These are phyloP conservation scores for Trifolium pratense DNA, from an alignment of 306 rosid genomes.

Conservation along the genomic window DNA sequence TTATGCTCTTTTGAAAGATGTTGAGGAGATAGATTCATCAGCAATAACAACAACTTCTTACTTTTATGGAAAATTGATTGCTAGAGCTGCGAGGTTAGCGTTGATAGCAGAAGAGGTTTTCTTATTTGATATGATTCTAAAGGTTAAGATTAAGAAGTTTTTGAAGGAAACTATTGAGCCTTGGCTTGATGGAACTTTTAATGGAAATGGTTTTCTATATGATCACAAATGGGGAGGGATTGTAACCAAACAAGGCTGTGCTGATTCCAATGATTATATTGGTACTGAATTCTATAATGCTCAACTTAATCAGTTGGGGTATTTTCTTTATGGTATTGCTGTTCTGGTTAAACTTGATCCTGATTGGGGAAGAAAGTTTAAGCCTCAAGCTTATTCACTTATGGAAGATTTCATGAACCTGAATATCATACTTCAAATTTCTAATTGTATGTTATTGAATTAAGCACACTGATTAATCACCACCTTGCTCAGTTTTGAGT, in stretches of 20 bases:
- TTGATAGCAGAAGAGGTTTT: background rate
- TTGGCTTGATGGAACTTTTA: background rate
- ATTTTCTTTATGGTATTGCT: background rate
- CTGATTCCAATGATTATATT: background rate
- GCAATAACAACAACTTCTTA: background rate
- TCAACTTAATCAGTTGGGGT: background rate
- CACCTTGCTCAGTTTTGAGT: too few species aligned
- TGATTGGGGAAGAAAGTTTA: background rate
- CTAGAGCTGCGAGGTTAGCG: background rate
- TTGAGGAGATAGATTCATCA: background rate
- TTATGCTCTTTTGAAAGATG: background rate
- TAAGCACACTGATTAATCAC: too few species aligned
- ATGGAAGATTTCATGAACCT: background rate
- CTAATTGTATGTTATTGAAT: too few species aligned
- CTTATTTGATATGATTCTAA: background rate
- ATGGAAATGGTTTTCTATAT: background rate
- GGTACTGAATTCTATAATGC: background rate
- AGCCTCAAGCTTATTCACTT: background rate
- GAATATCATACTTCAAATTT: too few species aligned
- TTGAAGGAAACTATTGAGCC: conserved; percentile 2
- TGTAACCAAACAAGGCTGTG: background rate
- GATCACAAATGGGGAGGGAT: background rate
- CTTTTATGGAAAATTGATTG: background rate
- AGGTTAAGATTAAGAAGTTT: background rate
- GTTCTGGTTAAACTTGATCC: background rate